phyloP scores from a whole-genome alignment of 768 basidiomycete species.

The Lentinula guzmanii region DNA sequence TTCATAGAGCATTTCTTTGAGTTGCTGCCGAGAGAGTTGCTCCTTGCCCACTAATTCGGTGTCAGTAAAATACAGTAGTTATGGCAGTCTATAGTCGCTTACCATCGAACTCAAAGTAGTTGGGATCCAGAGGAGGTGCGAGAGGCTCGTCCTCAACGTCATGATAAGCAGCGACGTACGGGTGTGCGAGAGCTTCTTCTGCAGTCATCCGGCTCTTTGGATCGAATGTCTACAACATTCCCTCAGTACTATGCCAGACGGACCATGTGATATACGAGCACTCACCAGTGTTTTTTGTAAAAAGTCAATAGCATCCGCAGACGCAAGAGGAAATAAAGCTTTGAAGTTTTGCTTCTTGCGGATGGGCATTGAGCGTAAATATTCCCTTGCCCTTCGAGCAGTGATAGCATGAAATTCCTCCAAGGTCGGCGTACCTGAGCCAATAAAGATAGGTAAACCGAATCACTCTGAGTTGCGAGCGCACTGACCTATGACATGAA shows the following conservation, averaged over 20 bases:
- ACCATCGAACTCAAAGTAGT: conserved; percentile 1
- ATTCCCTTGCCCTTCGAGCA: conserved; percentile 76
- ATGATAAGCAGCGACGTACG: conserved; percentile 67
- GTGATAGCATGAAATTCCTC: conserved; percentile 92
- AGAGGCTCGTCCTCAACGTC: conserved; percentile 1
- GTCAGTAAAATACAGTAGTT: neutral
- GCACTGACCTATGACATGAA: conserved; percentile 48
- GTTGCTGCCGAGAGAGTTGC: conserved; percentile 66
- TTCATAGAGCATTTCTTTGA: conserved; percentile 80
- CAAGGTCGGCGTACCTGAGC: conserved; percentile 68
- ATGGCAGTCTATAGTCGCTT: neutral
- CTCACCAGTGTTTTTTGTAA: conserved; percentile 62
- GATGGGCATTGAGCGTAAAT: conserved; percentile 82
- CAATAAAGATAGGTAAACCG: neutral
- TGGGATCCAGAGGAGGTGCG: neutral
- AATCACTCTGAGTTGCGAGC: neutral
- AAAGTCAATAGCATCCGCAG: conserved; percentile 67
- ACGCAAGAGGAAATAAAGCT: conserved; percentile 73
- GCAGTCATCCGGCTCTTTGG: conserved; percentile 82
- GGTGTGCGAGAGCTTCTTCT: conserved; percentile 76
- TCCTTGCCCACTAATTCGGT: conserved; percentile 54
- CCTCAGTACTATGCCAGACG: conserved; percentile 25
- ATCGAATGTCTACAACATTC: conserved; percentile 64
- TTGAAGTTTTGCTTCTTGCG: conserved; percentile 68
- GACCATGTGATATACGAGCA: conserved; percentile 1